phyloP scores from a whole-genome alignment of 345 rosid genomes.

The Aquilaria malaccensis region DNA sequence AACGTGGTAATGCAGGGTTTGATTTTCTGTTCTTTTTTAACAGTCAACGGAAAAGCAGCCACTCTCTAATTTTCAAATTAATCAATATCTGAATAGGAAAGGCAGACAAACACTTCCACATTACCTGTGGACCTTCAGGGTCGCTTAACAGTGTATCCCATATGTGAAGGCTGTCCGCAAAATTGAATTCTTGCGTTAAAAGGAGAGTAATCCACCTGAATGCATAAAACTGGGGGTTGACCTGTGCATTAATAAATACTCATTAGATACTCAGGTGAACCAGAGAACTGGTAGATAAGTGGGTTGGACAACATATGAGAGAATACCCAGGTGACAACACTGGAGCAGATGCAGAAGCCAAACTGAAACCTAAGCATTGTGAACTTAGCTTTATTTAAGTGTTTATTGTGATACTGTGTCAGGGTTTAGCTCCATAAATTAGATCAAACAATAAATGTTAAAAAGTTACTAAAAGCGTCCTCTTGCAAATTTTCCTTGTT shows the following conservation, averaged over 20 bases:
- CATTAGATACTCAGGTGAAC: background rate
- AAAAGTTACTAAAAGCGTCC: no score
- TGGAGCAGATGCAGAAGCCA: background rate
- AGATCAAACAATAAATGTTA: no score
- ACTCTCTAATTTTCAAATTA: no score
- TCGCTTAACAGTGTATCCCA: conserved; percentile 92
- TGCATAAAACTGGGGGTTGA: conserved; percentile 87
- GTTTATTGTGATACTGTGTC: no score
- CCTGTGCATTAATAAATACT: conserved; percentile 31
- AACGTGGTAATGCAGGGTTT: no score
- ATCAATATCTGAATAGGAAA: background rate
- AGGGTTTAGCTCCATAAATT: no score
- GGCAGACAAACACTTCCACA: no score
- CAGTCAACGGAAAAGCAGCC: no score
- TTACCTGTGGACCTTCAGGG: conserved; percentile 87
- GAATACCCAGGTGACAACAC: background rate
- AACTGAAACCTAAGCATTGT: no score
- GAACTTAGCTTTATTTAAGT: no score
- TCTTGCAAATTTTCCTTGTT: no score
- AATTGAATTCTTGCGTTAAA: conserved; percentile 84
- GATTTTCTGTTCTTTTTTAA: no score
- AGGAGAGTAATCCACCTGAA: conserved; percentile 95
- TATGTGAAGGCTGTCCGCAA: conserved; percentile 76
- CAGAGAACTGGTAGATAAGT: background rate
- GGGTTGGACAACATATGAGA: background rate